These are phyloP conservation scores for Fusarium pseudograminearum DNA, from an alignment of 2,329 filamentous ascomycete species.

Conservation along the genomic window DNA sequence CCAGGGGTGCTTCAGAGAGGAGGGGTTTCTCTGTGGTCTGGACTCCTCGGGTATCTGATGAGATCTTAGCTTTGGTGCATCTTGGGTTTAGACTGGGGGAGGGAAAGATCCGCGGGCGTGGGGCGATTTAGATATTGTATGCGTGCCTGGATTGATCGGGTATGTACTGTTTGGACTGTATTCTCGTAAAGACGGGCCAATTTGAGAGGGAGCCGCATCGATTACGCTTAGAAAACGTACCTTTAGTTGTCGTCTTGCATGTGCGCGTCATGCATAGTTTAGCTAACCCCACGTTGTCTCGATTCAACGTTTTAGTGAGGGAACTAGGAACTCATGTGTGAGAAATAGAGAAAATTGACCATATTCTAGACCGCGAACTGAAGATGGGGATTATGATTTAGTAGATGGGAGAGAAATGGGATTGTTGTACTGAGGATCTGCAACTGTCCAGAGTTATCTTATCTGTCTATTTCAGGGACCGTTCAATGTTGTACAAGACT, in stretches of 20 bases:
- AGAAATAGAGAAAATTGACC: not conserved
- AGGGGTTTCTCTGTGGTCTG: not conserved
- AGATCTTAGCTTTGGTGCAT: not conserved
- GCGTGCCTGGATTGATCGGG: constrained; percentile 25
- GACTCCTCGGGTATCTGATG: constrained; percentile 8
- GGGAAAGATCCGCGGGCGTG: constrained; percentile 14
- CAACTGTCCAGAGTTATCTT: not conserved
- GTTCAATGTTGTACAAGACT: not conserved
- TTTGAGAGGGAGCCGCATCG: constrained; percentile 5
- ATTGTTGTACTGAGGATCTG: constrained; percentile 24
- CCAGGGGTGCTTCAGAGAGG: not conserved
- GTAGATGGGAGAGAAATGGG: not conserved
- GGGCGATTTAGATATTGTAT: constrained; percentile 10
- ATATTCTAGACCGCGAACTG: constrained; percentile 6
- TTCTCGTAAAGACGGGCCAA: constrained; percentile 27
- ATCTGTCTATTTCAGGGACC: constrained; percentile 1
- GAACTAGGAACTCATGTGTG: not conserved
- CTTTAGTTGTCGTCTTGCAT: constrained; percentile 16
- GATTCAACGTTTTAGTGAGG: not conserved
- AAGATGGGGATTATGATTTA: not conserved
- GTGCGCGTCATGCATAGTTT: constrained; percentile 40
- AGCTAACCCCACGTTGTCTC: constrained; percentile 8
- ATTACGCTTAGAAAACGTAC: constrained; percentile 31
- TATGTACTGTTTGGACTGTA: constrained; percentile 14
- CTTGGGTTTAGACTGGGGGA: constrained; percentile 2